Evolutionary conservation across 306 rosid species (phyloP).

Genomic region (Luffa acutangula): DNA sequence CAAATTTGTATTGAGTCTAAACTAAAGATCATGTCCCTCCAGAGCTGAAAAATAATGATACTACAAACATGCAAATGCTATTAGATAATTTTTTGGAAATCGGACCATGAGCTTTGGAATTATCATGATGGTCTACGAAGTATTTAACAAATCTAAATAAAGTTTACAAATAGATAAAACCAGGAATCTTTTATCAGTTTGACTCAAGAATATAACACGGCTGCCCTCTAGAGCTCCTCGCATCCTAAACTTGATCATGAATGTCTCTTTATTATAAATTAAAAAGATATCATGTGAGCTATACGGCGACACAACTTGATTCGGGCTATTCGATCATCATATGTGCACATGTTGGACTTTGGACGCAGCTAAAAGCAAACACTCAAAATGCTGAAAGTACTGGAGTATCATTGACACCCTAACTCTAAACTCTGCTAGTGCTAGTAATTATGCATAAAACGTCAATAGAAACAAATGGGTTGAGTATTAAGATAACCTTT

Average conservation of each 20-base stretch:
- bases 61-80: not conserved
- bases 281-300: not conserved
- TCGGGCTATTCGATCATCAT: not conserved
- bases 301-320: not conserved
- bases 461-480: not conserved
- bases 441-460: not conserved
- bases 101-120: not conserved
- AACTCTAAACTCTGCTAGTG: not conserved
- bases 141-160: not conserved
- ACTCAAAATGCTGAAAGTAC: not conserved
- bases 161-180: not conserved
- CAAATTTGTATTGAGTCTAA: not conserved
- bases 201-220: not conserved
- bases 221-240: not conserved
- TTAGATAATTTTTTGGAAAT: not conserved
- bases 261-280: not conserved
- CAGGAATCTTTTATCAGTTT: not conserved
- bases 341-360: not conserved
- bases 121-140: not conserved
- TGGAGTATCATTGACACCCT: not conserved
- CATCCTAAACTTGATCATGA: not conserved
- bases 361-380: not conserved
- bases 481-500: not conserved
- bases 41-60: not conserved
- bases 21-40: not conserved